Evolutionary conservation across 352 stramenopile species (phyloP).

Genomic region (Phytophthora lateralis): DNA sequence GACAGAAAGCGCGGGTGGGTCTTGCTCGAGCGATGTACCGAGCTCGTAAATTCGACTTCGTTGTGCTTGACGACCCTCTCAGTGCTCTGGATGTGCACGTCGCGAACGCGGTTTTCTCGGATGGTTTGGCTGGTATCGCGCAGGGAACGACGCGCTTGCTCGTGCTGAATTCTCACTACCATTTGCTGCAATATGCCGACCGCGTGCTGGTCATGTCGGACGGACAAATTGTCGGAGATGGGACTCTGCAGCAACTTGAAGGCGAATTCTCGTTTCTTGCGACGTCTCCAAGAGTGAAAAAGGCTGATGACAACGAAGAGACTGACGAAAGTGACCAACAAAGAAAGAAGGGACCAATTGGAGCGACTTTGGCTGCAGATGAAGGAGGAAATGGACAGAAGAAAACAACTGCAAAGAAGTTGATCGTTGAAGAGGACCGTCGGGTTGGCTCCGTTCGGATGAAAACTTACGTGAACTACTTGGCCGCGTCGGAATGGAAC

Average conservation of each 20-base stretch:
- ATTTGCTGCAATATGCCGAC: slow-evolving; percentile 78
- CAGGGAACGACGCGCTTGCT: slow-evolving; percentile 85
- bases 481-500: slow-evolving; percentile 53
- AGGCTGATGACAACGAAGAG: background rate
- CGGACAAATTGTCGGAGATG: slow-evolving; percentile 82
- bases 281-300: slow-evolving; percentile 7
- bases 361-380: background rate
- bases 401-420: slow-evolving; percentile 26
- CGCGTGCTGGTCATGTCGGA: slow-evolving; percentile 74
- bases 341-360: background rate
- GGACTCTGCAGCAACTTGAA: slow-evolving; percentile 71
- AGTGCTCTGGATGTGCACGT: slow-evolving; percentile 90
- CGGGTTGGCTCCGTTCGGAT: slow-evolving; percentile 41
- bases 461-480: slow-evolving; percentile 58
- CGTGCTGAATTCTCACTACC: slow-evolving; percentile 94
- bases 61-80: slow-evolving; percentile 71
- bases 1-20: slow-evolving; percentile 76
- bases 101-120: slow-evolving; percentile 91
- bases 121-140: slow-evolving; percentile 80
- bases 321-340: background rate
- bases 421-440: slow-evolving; percentile 50
- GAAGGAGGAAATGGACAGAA: slow-evolving; percentile 2
- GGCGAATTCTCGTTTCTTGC: slow-evolving; percentile 39
- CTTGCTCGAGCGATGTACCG: slow-evolving; percentile 69
- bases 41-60: slow-evolving; percentile 56